Percentiles rank a stretch among this genome's conserved stretches.
Evolutionary conservation across 495 filamentous ascomycete species (phyloP).

Genomic region (Penicillium verhagenii): DNA sequence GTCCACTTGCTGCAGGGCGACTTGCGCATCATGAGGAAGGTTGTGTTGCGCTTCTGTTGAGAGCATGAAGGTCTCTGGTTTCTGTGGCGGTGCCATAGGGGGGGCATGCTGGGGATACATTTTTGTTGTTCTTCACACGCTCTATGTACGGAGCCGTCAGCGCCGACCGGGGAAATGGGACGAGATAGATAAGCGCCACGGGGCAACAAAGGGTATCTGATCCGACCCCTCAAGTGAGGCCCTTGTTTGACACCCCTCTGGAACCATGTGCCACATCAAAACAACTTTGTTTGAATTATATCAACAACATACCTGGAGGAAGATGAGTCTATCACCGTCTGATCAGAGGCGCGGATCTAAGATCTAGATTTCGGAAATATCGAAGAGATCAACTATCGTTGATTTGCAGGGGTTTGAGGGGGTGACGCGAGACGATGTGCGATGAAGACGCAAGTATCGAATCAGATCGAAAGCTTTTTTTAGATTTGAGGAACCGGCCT

Average conservation of each 20-base stretch:
- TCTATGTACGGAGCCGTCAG: conserved; percentile 14
- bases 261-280: not conserved
- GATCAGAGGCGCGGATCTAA: not conserved
- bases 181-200: conserved; percentile 14
- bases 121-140: conserved; percentile 10
- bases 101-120: conserved; percentile 56
- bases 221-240: not conserved
- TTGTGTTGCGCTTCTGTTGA: conserved; percentile 94
- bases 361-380: not conserved
- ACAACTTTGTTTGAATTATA: no score
- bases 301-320: not conserved
- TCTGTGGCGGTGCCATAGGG: conserved; percentile 72
- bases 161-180: conserved; percentile 14
- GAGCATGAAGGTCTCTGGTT: conserved; percentile 98
- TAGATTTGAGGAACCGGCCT: conserved; percentile 41
- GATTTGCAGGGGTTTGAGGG: not conserved
- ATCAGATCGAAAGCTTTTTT: not conserved
- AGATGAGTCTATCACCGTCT: not conserved
- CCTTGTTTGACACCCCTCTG: not conserved
- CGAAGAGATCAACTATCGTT: not conserved
- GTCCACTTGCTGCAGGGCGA: conserved; percentile 96
- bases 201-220: conserved; percentile 10
- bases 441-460: not conserved
- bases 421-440: not conserved
- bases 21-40: conserved; percentile 92